Evolutionary conservation across 2,329 filamentous ascomycete species (phyloP), one percentile per base, ranked within the genome.

Genomic region (Colletotrichum cereale): DNA sequence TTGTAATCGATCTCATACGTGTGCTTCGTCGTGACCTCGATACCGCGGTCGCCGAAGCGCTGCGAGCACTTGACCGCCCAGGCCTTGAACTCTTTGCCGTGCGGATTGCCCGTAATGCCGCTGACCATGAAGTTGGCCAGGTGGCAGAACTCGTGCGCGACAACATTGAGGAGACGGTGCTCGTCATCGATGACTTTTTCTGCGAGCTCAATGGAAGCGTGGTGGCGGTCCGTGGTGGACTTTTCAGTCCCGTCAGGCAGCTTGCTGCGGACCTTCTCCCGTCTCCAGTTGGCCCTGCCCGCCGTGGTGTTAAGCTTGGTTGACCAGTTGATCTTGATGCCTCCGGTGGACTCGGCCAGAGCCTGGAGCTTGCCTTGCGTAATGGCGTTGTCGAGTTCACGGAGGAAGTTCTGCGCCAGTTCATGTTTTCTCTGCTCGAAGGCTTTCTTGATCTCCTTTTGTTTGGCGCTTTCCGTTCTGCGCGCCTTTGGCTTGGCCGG

Each of bases 111-210:
- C 53, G 89, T 91, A 44, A 95, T 84, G 44, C 91, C 90, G 60
- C 88, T 91, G 73, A 98, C 85, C 90, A 98, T 97, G 80, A 96
- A 98, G 77, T 95, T 97, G 53, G 94, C 92, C 1, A 98, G 84
- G 78, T 99, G 96, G 80, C 96, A 98, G 84, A 96, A 98, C 77
- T 99, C 96, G 80, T 99, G 96, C 0, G 96, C 94, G n/a, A 98
- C 83, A 0, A 96, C 95, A 80, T 98, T 98, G 74, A 96, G 87
- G 1, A 98, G 87, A 3, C 94, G 90, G 69, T 92, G 82, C 75
- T 93, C 89, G 77, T 92, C 88, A 78, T 94, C 90, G 73, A 98
- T 95, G 57, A 98, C 91, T 79, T 97, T 97, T 66, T 93, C 90
- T 0, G 95, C 94, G 2, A 98, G 89, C 79, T 98, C 95, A 77